A percentile compares a stretch with the other conserved stretches of the same genome.
These are phyloP conservation scores for Kodamaea laetipori DNA, from an alignment of 805 yeast species.

Conservation along the genomic window DNA sequence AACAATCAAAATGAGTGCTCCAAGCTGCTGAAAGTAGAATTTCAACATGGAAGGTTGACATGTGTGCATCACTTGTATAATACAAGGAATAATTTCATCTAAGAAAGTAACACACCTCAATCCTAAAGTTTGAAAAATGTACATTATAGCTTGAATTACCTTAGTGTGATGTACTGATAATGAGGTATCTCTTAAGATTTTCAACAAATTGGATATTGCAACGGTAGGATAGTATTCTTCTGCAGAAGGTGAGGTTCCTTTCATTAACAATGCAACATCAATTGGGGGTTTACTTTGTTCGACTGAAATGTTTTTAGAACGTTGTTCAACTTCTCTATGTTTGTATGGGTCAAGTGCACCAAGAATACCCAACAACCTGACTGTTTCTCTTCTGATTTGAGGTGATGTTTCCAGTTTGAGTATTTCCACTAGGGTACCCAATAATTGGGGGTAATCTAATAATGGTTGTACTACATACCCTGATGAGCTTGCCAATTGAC, in stretches of 20 bases:
- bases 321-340: conserved; percentile 86
- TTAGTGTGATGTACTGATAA: conserved; percentile 84
- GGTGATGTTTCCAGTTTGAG: conserved; percentile 78
- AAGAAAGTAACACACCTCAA: conserved; percentile 87
- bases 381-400: conserved; percentile 80
- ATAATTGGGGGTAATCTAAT: conserved; percentile 84
- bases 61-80: conserved; percentile 78
- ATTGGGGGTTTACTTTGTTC: conserved; percentile 89
- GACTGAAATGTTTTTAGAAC: conserved; percentile 52
- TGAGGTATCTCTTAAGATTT: conserved; percentile 81
- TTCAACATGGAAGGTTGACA: conserved; percentile 80
- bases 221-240: conserved; percentile 97
- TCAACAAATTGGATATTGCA: conserved; percentile 82
- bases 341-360: conserved; percentile 98
- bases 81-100: conserved; percentile 85
- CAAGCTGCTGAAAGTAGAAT: conserved; percentile 85
- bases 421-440: conserved; percentile 79
- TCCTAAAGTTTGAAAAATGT: conserved; percentile 87
- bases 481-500: conserved; percentile 85
- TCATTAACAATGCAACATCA: conserved; percentile 87
- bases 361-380: conserved; percentile 82
- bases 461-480: conserved; percentile 95
- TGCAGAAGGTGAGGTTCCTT: conserved; percentile 87
- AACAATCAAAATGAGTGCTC: conserved; percentile 76
- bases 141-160: conserved; percentile 89